Conservation (phyloP, 1,284 basidiomycete genomes). For the Ustilago esculenta region DNA sequence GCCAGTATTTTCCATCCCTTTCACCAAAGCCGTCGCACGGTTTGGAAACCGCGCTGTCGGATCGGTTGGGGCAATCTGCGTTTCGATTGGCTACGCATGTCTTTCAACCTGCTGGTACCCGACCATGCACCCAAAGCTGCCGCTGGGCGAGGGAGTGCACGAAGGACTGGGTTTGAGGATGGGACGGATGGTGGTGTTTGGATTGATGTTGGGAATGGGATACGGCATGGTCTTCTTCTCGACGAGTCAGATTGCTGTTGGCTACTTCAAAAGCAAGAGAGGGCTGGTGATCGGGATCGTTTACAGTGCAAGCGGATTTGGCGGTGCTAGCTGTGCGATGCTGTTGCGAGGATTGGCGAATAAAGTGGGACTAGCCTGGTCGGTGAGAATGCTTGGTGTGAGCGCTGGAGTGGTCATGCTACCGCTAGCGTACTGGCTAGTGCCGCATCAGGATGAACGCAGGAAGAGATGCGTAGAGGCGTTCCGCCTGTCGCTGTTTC, state of each 20-base stretch:
- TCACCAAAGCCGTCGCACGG: slow-evolving; percentile 56
- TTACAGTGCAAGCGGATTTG: slow-evolving; percentile 64
- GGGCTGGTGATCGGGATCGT: slow-evolving; percentile 66
- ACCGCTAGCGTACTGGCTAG: slow-evolving; percentile 33
- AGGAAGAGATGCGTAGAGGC: slow-evolving; percentile 18
- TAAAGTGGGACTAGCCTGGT: slow-evolving; percentile 54
- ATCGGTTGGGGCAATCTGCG: slow-evolving; percentile 49
- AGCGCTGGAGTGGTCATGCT: slow-evolving; percentile 16
- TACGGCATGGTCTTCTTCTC: slow-evolving; percentile 48
- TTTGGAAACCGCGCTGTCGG: slow-evolving; percentile 56
- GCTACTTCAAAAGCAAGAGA: slow-evolving; percentile 63
- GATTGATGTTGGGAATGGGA: slow-evolving; percentile 32
- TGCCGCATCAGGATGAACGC: slow-evolving; percentile 27
- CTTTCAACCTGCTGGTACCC: slow-evolving; percentile 51
- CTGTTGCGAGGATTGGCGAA: slow-evolving; percentile 48
- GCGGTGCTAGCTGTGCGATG: slow-evolving; percentile 64
- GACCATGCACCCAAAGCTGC: slow-evolving; percentile 10
- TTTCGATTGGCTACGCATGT: slow-evolving; percentile 56
- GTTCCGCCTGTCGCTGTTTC: slow-evolving; percentile 54
- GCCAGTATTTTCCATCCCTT: slow-evolving; percentile 61
- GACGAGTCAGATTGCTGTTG: slow-evolving; percentile 43
- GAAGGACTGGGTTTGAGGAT: slow-evolving; percentile 17
- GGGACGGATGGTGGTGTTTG: slow-evolving; percentile 24
- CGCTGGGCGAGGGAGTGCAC: slow-evolving; percentile 11
- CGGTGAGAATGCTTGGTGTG: slow-evolving; percentile 52